Base-by-base conservation (phyloP, 805 yeast genomes). In the Ogataea nonfermentans region DNA sequence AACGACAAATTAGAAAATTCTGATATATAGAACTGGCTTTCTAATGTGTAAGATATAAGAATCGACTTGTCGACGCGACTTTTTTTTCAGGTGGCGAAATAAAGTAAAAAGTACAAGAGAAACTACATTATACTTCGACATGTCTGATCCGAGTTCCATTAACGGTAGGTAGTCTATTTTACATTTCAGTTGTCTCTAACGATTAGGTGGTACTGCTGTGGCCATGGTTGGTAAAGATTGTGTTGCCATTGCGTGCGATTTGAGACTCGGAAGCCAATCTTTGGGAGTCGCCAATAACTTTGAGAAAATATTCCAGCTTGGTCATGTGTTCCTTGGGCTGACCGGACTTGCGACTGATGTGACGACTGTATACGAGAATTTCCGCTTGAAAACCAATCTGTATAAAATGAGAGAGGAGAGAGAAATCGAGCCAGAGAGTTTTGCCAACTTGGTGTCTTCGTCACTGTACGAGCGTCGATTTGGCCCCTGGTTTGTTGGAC, bases 151-250 rank as follows among this genome's bases (percentile, higher is more conserved):
- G 57, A 79, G 86, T 62, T 79, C 88, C 30, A 73, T 82, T 51
- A 83, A 83, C 60, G 88, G 81, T 72, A 67, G 46, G 78, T 67
- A 17, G 4, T 24, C 13, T 7, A 6, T 12, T 24, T 6, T 28
- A 32, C 14, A 8, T 13, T 9, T 17, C 13, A 16, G n/a, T 12
- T 14, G 24, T 33, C 12, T 22, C 27, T 34, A 36, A 35, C 32
- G 12, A 4, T 14, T 19, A 65, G 88, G 97, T 68, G 99, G 99
- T 67, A 76, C 95, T 48, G 96, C 95, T 37, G 95, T 95, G 24
- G 99, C 99, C 49, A 93, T 93, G 99, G 83, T 83, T 17, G 99
- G 99, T 56, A 90, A 95, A 61, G 97, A 89, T 53, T 93, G 99
- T 72, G 90, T 93, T 40, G 99, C 98, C 22, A 89, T 93, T 56